Base-by-base conservation (phyloP, 2,329 filamentous ascomycete genomes). In the Xylariaceae sp. region DNA sequence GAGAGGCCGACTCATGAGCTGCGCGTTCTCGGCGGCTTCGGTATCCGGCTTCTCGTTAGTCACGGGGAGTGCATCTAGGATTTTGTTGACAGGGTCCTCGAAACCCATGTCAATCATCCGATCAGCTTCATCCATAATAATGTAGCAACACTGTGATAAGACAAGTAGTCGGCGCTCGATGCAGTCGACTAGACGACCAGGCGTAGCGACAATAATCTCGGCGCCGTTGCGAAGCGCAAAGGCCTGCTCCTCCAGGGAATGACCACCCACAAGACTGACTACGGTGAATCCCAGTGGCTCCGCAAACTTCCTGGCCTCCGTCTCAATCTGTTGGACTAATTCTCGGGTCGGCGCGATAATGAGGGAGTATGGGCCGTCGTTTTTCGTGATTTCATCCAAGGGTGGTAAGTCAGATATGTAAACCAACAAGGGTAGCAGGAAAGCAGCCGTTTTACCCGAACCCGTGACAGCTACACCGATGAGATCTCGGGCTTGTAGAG, bases 91-190 rank as follows among this genome's bases (percentile, higher is more conserved):
- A 0, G 91, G 89, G 66, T 97, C 94, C 73, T 99, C 94, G 70
- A 99, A 99, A 45, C 94, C 94, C 58, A 97, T 84, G 69, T 99
- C 94, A 61, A 99, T 95, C 94, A 99, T 99, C 53, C 92, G 88
- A 74, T 99, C 94, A 39, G 94, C 94, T 80, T 99, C 94, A 71
- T 99, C 94, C 92, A 99, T 96, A 73, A 99, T 96, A 54, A 97
- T 83, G 73, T 97, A 97, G 74, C 91, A 96, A 72, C 94, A 97
- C 73, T 97, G 94, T n/a, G 85, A 86, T 47, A 97, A 81, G 1
- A 99, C 92, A 1, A 97, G 79, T 32, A 97, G 84, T 35, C 92
- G 86, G 19, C 94, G 83, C 72, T 99, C 94, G 64, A 99, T 94
- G 72, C 91, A 97, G 75, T 99, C 94, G 6, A 97, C 89, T 0